Evolutionary conservation across 257 asterid genomes (phyloP), one percentile per base, ranked within the genome.

Genomic region (Agastache rugosa): DNA sequence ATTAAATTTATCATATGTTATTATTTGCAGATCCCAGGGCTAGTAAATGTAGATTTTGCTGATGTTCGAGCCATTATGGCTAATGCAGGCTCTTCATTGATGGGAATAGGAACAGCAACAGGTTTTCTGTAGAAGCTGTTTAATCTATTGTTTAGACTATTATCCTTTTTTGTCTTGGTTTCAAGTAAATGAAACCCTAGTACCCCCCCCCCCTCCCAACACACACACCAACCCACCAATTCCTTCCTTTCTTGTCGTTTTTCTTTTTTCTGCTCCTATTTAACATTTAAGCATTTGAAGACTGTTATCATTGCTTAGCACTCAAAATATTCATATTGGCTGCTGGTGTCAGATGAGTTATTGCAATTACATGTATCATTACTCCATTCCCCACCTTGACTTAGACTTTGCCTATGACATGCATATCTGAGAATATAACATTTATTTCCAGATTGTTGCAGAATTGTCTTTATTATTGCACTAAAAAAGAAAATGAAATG

Each of bases 11-110:
- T 37, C 35, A 16, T 42, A 11, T 23, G 7, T 67, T 77, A 27
- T 71, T 72, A 61, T 59, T 54, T 84, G 87, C 96, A 93, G 98
- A 88, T 93, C 68, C 98, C 98, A 0, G 98, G 98, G 65, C 85
- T 93, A 63, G 98, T 91, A 3, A 93, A 93, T 79, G 98, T 93
- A 48, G 98, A 93, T 85, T 93, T 93, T 85, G 98, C 97, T 79
- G 98, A 93, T 85, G 97, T 93, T 39, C 92, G 96, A 77, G 97
- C 98, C 54, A 90, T 91, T 77, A 93, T 93, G 98, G 96, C 92
- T 65, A 90, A 77, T 86, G 97, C 98, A 67, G 98, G 98, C 47
- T 91, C 97, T 22, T 91, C 98, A 34, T 78, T 93, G 79, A 89
- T 93, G 97, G 98, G 97, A 69, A 91, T 93, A 73, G 98, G 98